Conservation (phyloP, 2,329 filamentous ascomycete species). For the Metarhizium robertsii region DNA sequence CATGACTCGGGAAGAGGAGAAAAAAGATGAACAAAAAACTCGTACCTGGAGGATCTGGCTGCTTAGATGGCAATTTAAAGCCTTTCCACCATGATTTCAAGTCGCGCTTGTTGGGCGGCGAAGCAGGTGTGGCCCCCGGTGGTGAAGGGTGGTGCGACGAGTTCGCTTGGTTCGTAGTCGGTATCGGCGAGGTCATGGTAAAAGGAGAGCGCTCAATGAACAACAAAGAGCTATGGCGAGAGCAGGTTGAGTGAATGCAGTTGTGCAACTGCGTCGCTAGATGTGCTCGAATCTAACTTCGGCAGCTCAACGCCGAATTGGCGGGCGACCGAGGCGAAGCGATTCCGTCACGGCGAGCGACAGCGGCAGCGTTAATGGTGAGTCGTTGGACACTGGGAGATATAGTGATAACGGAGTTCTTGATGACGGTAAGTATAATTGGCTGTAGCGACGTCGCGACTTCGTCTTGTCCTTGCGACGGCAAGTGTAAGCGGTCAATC, state of each 20-base stretch:
- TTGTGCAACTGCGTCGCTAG: slow-evolving; percentile 2
- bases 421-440: neutral
- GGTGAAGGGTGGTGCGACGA: slow-evolving; percentile 16
- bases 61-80: slow-evolving; percentile 64
- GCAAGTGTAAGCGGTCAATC: neutral
- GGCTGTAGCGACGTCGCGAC: neutral
- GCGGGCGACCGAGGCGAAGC: neutral
- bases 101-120: slow-evolving; percentile 77
- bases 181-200: slow-evolving; percentile 27
- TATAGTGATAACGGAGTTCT: neutral
- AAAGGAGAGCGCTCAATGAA: neutral
- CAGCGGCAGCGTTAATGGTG: neutral
- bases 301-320: slow-evolving; percentile 1
- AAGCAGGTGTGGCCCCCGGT: slow-evolving; percentile 37
- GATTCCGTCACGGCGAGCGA: neutral
- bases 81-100: slow-evolving; percentile 96
- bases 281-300: slow-evolving; percentile 2
- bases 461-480: neutral
- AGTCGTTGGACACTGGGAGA: too few relatives aligned
- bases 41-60: slow-evolving; percentile 44
- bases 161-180: slow-evolving; percentile 22
- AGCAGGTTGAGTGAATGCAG: neutral
- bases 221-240: neutral
- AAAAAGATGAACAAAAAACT: neutral
- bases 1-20: neutral